Evolutionary conservation across 768 basidiomycete genomes (phyloP), one percentile per base, ranked within the genome.

Genomic region (Fomitopsis pulvina): DNA sequence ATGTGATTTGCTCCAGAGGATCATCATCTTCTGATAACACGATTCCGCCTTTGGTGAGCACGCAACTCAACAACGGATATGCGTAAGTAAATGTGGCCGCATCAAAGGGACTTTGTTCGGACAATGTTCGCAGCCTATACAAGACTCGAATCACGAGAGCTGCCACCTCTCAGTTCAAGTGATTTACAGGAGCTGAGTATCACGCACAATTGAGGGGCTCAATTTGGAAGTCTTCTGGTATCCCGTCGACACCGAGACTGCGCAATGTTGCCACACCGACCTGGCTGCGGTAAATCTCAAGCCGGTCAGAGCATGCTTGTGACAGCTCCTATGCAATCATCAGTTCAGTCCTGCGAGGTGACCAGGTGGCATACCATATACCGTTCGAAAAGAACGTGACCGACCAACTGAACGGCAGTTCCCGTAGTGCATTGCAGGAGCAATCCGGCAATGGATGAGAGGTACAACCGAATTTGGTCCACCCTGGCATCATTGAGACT

Each of bases 191-290:
- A n/a, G n/a, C n/a, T n/a, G n/a, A n/a, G n/a, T n/a, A n/a, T 41
- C 16, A 65, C 78, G 55, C 56, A 85, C 84, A 63, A 52, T 78
- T 76, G 27, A 94, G 63, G 0, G 78, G 79, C 61, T 98, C 95
- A 0, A 76, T 78, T 32, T 77, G 75, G 52, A 87, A 71, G 30
- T 88, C 83, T 52, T 83, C 80, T 0, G 91, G 88, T 0, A 97
- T 74, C 2, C 78, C 70, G 2, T 72, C 69, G 11, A 86, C 72
- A 21, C 83, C 77, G 40, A 86, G 67, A 54, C 81, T 81, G 47
- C 96, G 76, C 38, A 98, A 70, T 1, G 89, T 86, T 0, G 94
- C 92, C 29, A 96, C 76, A 4, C 87, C 91, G 4, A 93, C 69
- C 81, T 88, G 89, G 40, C 73, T 73, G 9, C 81, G 66, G 57